These are phyloP conservation scores for Stemphylium lycopersici DNA, from an alignment of 2,329 filamentous ascomycete genomes.

Conservation along the genomic window DNA sequence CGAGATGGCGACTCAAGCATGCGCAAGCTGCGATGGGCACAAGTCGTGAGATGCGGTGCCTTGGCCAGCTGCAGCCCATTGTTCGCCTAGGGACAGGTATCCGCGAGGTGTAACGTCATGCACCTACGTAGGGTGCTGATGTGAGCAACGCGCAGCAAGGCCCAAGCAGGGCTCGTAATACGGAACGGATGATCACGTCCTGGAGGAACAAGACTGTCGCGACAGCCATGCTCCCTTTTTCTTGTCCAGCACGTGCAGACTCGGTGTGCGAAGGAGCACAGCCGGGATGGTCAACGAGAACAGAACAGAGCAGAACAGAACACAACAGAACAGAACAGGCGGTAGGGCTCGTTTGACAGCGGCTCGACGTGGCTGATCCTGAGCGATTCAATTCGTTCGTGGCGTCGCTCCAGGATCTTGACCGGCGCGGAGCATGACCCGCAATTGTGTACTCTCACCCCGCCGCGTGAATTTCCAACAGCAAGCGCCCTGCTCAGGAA, in stretches of 20 bases:
- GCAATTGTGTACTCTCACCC: slow-evolving; percentile 16
- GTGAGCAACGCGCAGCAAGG: slow-evolving; percentile 11
- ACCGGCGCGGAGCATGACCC: slow-evolving; percentile 18
- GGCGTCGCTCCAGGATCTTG: slow-evolving; percentile 8
- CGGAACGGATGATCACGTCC: neutral
- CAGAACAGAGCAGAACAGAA: too few species aligned
- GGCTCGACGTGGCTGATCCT: slow-evolving; percentile 7
- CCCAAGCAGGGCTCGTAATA: slow-evolving; percentile 10
- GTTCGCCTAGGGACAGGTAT: neutral
- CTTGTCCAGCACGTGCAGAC: neutral
- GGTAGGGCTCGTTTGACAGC: slow-evolving; percentile 1
- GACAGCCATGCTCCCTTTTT: too few species aligned
- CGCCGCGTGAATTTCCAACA: slow-evolving; percentile 12
- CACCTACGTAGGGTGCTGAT: slow-evolving; percentile 11
- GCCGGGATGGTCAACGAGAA: neutral
- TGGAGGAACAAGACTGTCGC: too few species aligned
- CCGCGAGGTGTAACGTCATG: slow-evolving; percentile 10
- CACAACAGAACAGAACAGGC: too few species aligned
- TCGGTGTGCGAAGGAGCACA: neutral
- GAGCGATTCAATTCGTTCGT: slow-evolving; percentile 5
- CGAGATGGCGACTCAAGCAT: neutral
- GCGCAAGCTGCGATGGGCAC: too few species aligned
- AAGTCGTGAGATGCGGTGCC: too few species aligned
- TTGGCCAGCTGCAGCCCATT: too few species aligned
- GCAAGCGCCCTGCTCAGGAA: slow-evolving; percentile 7